phyloP scores from a whole-genome alignment of 768 basidiomycete genomes.

The Filobasidium floriforme region DNA sequence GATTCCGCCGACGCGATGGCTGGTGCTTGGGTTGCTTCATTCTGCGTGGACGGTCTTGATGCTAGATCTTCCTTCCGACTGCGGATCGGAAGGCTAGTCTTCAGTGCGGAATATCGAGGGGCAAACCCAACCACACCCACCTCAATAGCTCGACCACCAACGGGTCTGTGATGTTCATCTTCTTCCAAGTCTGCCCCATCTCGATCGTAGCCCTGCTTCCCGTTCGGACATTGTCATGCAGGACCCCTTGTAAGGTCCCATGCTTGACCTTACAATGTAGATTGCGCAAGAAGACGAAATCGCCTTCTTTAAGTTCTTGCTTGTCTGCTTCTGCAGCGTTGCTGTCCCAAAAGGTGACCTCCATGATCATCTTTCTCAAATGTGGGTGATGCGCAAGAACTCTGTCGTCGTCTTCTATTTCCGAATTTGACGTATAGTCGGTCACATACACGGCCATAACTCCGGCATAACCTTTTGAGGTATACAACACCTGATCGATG shows the following conservation, averaged over 20 bases:
- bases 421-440: constrained; percentile 10
- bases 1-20: no score
- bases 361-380: constrained; percentile 8
- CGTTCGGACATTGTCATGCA: not conserved
- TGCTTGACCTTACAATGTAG: not conserved
- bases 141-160: not conserved
- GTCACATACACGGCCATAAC: constrained; percentile 8
- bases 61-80: constrained; percentile 3
- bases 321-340: not conserved
- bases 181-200: not conserved
- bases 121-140: not conserved
- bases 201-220: not conserved
- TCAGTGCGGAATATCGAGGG: not conserved
- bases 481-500: not conserved
- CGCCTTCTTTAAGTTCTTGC: not conserved
- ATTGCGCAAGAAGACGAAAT: not conserved
- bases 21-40: no score
- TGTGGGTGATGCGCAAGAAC: not conserved
- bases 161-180: constrained; percentile 5
- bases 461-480: not conserved
- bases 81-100: not conserved
- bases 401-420: not conserved
- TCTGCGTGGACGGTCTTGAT: no score
- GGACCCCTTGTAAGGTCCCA: not conserved
- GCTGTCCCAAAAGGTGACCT: constrained; percentile 12